Conservation (phyloP, 1,139 yeast genomes). For the Pichia cactophila region DNA sequence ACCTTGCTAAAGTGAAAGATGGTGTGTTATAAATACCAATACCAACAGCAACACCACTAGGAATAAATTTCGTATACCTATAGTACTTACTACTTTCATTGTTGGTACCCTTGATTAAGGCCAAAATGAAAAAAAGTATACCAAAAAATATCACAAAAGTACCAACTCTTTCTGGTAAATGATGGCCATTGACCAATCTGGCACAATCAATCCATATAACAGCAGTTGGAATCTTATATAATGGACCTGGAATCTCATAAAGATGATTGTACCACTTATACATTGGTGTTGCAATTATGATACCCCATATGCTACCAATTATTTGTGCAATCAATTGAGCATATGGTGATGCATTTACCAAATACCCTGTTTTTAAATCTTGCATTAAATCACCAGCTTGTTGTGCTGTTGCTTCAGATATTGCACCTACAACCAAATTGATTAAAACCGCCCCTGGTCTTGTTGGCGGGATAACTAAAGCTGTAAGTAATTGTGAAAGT, state of each 20-base stretch:
- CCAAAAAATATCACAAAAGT: slow-evolving; percentile 63
- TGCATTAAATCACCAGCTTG: slow-evolving; percentile 99
- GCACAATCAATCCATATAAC: slow-evolving; percentile 96
- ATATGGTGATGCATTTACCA: slow-evolving; percentile 84
- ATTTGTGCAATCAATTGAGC: slow-evolving; percentile 90
- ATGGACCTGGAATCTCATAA: slow-evolving; percentile 73
- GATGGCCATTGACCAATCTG: slow-evolving; percentile 83
- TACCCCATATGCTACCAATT: slow-evolving; percentile 80
- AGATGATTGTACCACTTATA: slow-evolving; percentile 74
- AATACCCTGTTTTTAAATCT: slow-evolving; percentile 89
- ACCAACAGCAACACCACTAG: slow-evolving; percentile 96
- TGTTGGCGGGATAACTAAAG: slow-evolving; percentile 66
- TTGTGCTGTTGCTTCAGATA: slow-evolving; percentile 98
- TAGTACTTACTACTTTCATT: slow-evolving; percentile 35
- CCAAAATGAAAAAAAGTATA: slow-evolving; percentile 56
- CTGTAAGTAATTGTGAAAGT: slow-evolving; percentile 81
- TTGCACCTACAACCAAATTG: slow-evolving; percentile 89
- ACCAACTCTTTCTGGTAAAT: slow-evolving; percentile 73
- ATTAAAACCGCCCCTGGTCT: slow-evolving; percentile 71
- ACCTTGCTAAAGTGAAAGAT: slow-evolving; percentile 86
- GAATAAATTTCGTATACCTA: slow-evolving; percentile 51
- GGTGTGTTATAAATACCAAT: slow-evolving; percentile 94
- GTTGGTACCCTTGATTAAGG: slow-evolving; percentile 52
- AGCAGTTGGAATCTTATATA: slow-evolving; percentile 89
- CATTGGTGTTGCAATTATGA: slow-evolving; percentile 69